Evolutionary conservation across 2,329 filamentous ascomycete species (phyloP).

Genomic region (Stachybotrys chartarum): DNA sequence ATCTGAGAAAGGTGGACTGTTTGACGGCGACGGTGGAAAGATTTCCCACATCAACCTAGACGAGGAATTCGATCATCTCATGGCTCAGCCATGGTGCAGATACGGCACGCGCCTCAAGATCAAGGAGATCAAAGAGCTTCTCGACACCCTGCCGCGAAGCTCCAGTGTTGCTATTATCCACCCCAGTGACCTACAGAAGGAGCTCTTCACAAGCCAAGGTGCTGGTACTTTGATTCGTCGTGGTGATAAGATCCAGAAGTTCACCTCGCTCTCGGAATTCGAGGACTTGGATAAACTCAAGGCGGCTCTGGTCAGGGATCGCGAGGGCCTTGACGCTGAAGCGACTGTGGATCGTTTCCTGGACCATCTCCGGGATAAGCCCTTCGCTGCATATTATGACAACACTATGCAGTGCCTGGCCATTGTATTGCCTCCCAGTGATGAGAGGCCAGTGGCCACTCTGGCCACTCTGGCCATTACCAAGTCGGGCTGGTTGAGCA

Average conservation of each 20-base stretch:
- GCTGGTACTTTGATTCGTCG: slow-evolving; percentile 88
- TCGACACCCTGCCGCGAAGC: slow-evolving; percentile 53
- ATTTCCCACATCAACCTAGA: slow-evolving; percentile 97
- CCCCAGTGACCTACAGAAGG: slow-evolving; percentile 90
- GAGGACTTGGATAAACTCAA: slow-evolving; percentile 71
- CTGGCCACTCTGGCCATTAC: slow-evolving; percentile 89
- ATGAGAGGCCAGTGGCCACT: slow-evolving; percentile 65
- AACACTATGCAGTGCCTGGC: slow-evolving; percentile 89
- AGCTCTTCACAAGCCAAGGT: slow-evolving; percentile 81
- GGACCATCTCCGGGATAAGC: slow-evolving; percentile 64
- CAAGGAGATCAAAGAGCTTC: slow-evolving; percentile 48
- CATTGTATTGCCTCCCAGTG: slow-evolving; percentile 70
- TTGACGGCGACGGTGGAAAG: slow-evolving; percentile 88
- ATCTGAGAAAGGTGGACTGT: slow-evolving; percentile 95
- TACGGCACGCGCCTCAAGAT: slow-evolving; percentile 96
- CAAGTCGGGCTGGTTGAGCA: slow-evolving; percentile 89
- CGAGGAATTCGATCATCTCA: slow-evolving; percentile 88
- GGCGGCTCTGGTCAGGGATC: slow-evolving; percentile 72
- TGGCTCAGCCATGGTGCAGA: slow-evolving; percentile 90
- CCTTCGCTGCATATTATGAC: slow-evolving; percentile 92
- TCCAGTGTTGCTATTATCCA: slow-evolving; percentile 98
- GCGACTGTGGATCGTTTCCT: slow-evolving; percentile 84
- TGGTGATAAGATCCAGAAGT: slow-evolving; percentile 80
- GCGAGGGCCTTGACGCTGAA: slow-evolving; percentile 72
- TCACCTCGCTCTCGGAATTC: slow-evolving; percentile 65